A percentile compares a stretch with the other conserved stretches of the same genome.
phyloP scores from a whole-genome alignment of 768 basidiomycete species.

The Leccinum aurantiacum region DNA sequence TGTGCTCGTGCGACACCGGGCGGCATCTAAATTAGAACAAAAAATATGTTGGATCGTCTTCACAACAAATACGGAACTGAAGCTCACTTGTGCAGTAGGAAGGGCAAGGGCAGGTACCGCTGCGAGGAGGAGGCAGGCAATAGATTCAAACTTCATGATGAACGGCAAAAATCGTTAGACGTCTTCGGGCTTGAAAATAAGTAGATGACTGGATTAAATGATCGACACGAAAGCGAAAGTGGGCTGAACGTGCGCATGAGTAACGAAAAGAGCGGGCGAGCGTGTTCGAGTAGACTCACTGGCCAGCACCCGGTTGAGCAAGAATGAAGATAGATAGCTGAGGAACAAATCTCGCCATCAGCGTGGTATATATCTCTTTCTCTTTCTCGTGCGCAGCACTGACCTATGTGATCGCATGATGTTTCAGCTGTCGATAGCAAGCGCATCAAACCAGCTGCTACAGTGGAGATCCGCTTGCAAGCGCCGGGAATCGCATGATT shows the following conservation, averaged over 20 bases:
- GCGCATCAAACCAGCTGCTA: too few relatives aligned
- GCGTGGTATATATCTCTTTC: background rate
- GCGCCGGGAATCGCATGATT: background rate
- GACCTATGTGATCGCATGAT: background rate
- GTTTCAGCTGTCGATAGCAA: background rate
- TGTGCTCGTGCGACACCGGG: too few relatives aligned
- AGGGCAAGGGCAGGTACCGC: background rate
- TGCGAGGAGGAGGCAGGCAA: background rate
- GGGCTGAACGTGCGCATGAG: background rate
- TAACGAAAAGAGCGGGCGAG: background rate
- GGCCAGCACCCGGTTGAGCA: background rate
- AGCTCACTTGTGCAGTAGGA: background rate
- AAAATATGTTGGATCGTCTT: background rate
- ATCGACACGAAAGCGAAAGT: background rate
- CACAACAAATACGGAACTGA: background rate
- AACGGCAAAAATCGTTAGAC: background rate
- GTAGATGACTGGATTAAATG: background rate
- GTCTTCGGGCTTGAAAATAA: background rate
- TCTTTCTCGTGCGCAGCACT: background rate
- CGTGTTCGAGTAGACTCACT: background rate
- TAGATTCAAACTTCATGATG: background rate
- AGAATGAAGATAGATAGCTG: background rate
- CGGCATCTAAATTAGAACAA: background rate
- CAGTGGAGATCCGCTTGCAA: background rate
- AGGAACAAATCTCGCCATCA: background rate